Evolutionary conservation across 768 basidiomycete species (phyloP).

Genomic region (Tubosaeta sp.): DNA sequence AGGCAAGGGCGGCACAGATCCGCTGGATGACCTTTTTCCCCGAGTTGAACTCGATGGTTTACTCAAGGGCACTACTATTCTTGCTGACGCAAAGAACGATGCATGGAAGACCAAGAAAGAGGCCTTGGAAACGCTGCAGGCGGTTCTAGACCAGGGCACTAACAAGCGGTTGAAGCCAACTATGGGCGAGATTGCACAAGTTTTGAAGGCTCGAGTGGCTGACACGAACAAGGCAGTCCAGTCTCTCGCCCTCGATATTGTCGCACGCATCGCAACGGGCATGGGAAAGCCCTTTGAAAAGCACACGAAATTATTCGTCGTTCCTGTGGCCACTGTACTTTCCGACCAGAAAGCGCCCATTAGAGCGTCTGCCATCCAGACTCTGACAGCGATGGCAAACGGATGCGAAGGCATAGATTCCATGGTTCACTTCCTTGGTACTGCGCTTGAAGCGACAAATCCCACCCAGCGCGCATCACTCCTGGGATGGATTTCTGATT

Average conservation of each 20-base stretch:
- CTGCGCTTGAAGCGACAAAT: constrained; percentile 80
- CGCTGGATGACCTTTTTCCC: constrained; percentile 92
- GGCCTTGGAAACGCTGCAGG: constrained; percentile 80
- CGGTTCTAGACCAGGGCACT: constrained; percentile 79
- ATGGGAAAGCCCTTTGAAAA: constrained; percentile 98
- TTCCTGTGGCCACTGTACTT: constrained; percentile 77
- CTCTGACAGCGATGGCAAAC: constrained; percentile 77
- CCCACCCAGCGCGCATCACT: constrained; percentile 81
- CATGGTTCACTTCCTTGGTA: constrained; percentile 73
- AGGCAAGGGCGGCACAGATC: constrained; percentile 46
- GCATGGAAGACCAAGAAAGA: constrained; percentile 98
- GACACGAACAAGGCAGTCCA: constrained; percentile 97
- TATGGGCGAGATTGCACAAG: constrained; percentile 90
- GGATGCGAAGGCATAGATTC: constrained; percentile 83
- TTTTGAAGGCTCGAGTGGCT: constrained; percentile 81
- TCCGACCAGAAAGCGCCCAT: constrained; percentile 91
- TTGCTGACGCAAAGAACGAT: constrained; percentile 84
- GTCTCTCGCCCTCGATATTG: constrained; percentile 81
- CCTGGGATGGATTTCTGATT: constrained; percentile 75
- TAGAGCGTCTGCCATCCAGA: constrained; percentile 70
- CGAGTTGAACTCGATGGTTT: constrained; percentile 89
- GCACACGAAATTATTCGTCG: constrained; percentile 69
- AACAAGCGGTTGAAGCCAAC: constrained; percentile 90
- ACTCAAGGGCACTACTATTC: constrained; percentile 75
- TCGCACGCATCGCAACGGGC: constrained; percentile 83